These are phyloP conservation scores for Hypomontagnella monticulosa DNA, from an alignment of 495 filamentous ascomycete species.

Conservation along the genomic window DNA sequence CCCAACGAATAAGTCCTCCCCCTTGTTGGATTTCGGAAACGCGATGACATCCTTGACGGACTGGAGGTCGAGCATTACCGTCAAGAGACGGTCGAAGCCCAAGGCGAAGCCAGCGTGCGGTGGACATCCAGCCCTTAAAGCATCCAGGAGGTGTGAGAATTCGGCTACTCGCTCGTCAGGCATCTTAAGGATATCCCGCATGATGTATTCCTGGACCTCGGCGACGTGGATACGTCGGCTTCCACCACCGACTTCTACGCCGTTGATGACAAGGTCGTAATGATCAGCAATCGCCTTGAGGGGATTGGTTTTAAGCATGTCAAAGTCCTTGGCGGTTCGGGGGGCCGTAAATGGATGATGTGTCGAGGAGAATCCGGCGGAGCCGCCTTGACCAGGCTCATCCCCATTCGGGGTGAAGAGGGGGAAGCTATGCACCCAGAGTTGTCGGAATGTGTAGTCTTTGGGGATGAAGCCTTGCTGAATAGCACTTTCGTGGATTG, in stretches of 20 bases:
- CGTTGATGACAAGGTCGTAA: constrained; percentile 96
- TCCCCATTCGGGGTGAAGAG: constrained; percentile 79
- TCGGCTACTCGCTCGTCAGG: constrained; percentile 69
- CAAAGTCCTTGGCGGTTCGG: constrained; percentile 73
- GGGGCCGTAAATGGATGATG: constrained; percentile 98
- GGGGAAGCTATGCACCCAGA: constrained; percentile 91
- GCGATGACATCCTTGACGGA: constrained; percentile 92
- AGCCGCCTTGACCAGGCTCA: constrained; percentile 82
- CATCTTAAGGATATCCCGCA: constrained; percentile 81
- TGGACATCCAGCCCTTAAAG: constrained; percentile 89
- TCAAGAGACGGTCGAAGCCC: constrained; percentile 89
- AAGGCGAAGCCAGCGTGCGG: constrained; percentile 94
- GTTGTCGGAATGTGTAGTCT: constrained; percentile 67
- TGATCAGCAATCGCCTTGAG: constrained; percentile 78
- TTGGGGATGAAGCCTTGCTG: constrained; percentile 63
- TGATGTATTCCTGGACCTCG: constrained; percentile 82
- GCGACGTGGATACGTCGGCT: constrained; percentile 92
- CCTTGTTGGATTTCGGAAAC: constrained; percentile 91
- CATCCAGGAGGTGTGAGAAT: constrained; percentile 85
- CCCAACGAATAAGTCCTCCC: constrained; percentile 82
- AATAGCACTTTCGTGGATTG: constrained; percentile 74
- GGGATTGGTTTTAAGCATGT: constrained; percentile 76
- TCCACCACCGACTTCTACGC: constrained; percentile 92
- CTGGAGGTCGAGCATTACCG: constrained; percentile 78
- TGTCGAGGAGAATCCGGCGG: constrained; percentile 82